Evolutionary conservation across 1,284 basidiomycete genomes (phyloP).

Genomic region (Sphaerobolus stellatus): DNA sequence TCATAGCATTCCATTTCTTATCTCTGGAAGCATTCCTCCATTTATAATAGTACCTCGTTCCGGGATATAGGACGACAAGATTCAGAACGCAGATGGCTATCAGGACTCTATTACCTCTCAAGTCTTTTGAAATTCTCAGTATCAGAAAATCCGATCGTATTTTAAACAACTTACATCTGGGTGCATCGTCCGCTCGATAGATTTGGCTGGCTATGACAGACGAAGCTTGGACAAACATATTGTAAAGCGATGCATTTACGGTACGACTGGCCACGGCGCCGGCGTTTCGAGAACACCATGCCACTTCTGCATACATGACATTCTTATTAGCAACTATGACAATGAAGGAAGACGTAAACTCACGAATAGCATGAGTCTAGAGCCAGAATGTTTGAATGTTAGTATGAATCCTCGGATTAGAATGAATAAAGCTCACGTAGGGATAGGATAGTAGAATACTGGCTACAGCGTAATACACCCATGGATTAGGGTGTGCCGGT

Average conservation of each 20-base stretch:
- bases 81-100: constrained; percentile 49
- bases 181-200: constrained; percentile 52
- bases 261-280: constrained; percentile 57
- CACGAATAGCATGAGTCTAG: constrained; percentile 37
- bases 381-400: too few species aligned
- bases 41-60: constrained; percentile 49
- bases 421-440: constrained; percentile 13
- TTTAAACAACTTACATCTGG: constrained; percentile 42
- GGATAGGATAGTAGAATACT: constrained; percentile 8
- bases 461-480: constrained; percentile 47
- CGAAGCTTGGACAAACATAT: constrained; percentile 56
- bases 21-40: constrained; percentile 51
- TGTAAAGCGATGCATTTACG: constrained; percentile 55
- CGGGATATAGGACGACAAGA: constrained; percentile 49
- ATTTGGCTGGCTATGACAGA: constrained; percentile 46
- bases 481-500: constrained; percentile 49
- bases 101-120: constrained; percentile 50
- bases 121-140: background rate
- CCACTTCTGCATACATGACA: constrained; percentile 41
- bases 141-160: background rate
- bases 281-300: constrained; percentile 55
- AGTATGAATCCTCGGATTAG: background rate
- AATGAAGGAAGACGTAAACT: background rate
- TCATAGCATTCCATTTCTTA: constrained; percentile 53
- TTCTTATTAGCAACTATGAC: constrained; percentile 10